Base-by-base conservation (phyloP, 202 grass and related monocot genomes). In the Setaria italica region DNA sequence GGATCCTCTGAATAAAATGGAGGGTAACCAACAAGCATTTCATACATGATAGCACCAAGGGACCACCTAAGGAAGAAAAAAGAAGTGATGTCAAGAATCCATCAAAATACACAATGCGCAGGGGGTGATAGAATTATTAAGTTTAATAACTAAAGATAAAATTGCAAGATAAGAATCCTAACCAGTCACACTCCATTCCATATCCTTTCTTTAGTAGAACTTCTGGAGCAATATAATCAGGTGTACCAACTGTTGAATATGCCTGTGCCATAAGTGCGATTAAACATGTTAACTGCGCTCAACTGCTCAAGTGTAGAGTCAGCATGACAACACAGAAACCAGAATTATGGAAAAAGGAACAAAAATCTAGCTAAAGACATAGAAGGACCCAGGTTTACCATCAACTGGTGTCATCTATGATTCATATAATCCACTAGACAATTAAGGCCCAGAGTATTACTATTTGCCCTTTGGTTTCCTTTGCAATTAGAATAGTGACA, bases 1-100 rank as follows among this genome's bases (percentile, higher is more conserved):
- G 93, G 95, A 90, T 98, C 93, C 88, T 98, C 95, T 1, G 95
- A 98, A 98, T 98, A 98, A 77, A 98, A 98, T 84, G 95, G 95
- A 54, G 93, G 95, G 78, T 98, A 95, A 89, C 95, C 95, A 72
- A 98, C 91, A 74, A 98, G 93, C 93, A 98, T 98, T 87, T 98
- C 95, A 34, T 93, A 98, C 95, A 98, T 98, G 71, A 98, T 98
- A 77, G 93, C 95, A 89, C 95, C 95, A 93, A 98, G 93, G 46
- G 95, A 98, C 95, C 95, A 98, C 93, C 93, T 95, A 87, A 75
- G 42, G 73, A 82, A 71, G 11, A 63, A 83, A 85, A 12, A 94
- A 72, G 34, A 51, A 14, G 30, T 43, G 42, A 67, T 42, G 63
- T 33, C 82, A 88, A 83, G 34, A 82, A 87, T 80, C 56, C 34